phyloP scores from a whole-genome alignment of 306 rosid genomes.

The Sicyos edulis region DNA sequence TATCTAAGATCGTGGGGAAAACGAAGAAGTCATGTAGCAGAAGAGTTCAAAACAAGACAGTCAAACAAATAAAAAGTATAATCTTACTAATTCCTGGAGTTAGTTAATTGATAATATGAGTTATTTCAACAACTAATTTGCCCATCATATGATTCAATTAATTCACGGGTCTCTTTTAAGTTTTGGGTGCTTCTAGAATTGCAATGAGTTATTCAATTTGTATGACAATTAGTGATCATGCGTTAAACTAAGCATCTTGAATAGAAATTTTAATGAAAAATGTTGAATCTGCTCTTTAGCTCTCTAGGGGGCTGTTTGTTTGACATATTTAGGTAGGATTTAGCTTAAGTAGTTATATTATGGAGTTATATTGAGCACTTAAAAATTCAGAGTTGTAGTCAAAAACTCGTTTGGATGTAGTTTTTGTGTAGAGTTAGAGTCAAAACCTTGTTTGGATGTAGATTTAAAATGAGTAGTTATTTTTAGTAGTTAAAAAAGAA shows the following conservation, averaged over 20 bases:
- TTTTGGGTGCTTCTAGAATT: background rate
- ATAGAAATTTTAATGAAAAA: background rate
- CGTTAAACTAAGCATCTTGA: background rate
- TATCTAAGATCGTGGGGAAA: background rate
- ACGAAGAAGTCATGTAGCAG: background rate
- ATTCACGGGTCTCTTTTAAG: background rate
- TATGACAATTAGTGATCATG: background rate
- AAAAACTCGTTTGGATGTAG: no score
- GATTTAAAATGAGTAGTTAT: no score
- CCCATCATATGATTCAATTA: background rate
- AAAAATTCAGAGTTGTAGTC: no score
- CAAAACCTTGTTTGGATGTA: no score
- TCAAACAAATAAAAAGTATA: background rate
- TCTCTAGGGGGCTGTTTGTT: no score
- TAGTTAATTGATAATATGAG: background rate
- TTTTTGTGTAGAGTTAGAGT: no score
- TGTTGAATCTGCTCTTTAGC: background rate
- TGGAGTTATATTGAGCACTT: no score
- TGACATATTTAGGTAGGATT: no score
- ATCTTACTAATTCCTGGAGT: background rate
- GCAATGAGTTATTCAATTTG: background rate
- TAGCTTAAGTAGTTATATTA: no score
- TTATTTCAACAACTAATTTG: background rate
- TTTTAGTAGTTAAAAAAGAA: no score
- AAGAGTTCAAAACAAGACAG: background rate